A percentile compares a stretch with the other conserved stretches of the same genome.
Conservation (phyloP, 2,329 filamentous ascomycete genomes). For the Alternaria novae-zelandiae region DNA sequence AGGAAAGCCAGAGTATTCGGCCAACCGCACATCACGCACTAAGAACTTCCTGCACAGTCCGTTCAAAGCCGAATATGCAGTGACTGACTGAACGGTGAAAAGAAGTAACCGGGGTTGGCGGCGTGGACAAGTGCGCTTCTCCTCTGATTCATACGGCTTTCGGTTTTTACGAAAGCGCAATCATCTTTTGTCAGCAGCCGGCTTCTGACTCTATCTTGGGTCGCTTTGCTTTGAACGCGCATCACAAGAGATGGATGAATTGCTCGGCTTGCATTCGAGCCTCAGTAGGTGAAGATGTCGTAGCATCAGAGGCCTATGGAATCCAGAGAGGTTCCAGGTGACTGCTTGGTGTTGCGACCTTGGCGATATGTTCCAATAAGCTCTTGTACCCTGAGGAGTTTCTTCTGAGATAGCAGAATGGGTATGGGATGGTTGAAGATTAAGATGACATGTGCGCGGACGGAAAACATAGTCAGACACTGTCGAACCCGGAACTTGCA, state of each 20-base stretch:
- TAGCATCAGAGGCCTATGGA: not conserved
- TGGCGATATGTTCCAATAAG: constrained; percentile 20
- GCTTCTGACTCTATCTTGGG: not conserved
- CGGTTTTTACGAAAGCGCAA: not conserved
- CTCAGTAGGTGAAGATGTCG: not conserved
- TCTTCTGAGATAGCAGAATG: constrained; percentile 31
- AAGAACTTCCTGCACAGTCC: not conserved
- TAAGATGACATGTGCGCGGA: constrained; percentile 32
- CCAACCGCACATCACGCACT: not conserved
- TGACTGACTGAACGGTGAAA: not conserved
- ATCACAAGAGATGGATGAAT: not conserved
- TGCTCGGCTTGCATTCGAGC: not conserved
- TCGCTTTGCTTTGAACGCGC: not conserved
- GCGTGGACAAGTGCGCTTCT: not conserved
- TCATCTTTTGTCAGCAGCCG: not conserved
- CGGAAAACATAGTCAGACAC: constrained; percentile 38
- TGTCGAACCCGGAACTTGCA: constrained; percentile 28
- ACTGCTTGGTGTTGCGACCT: not conserved
- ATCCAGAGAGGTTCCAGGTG: not conserved
- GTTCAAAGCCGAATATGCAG: not conserved
- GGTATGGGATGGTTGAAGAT: constrained; percentile 37
- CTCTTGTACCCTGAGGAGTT: constrained; percentile 36
- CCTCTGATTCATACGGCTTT: not conserved
- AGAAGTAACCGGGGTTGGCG: too few species aligned
- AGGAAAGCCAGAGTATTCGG: not conserved